Percentiles rank a stretch among this genome's conserved stretches.
These are phyloP conservation scores for Alternaria sp. DNA, from an alignment of 2,329 filamentous ascomycete species.

Conservation along the genomic window DNA sequence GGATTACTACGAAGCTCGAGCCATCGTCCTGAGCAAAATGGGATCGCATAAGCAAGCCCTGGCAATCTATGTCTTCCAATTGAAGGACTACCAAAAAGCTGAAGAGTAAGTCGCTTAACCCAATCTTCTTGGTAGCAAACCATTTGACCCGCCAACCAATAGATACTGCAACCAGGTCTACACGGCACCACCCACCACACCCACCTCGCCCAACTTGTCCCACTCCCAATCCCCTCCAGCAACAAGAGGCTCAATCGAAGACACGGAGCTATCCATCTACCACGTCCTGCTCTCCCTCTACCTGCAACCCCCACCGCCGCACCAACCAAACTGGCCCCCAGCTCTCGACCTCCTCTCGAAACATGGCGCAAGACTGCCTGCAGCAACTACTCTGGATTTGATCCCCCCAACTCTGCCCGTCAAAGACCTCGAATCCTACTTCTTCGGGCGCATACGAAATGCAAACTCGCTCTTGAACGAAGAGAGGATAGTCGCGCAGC, in stretches of 20 bases:
- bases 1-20: conserved; percentile 86
- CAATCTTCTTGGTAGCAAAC: neutral
- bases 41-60: conserved; percentile 93
- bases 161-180: conserved; percentile 86
- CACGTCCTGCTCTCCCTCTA: conserved; percentile 91
- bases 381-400: conserved; percentile 82
- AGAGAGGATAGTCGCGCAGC: conserved; percentile 76
- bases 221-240: conserved; percentile 42
- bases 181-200: conserved; percentile 53
- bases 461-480: conserved; percentile 85
- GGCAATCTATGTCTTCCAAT: conserved; percentile 97
- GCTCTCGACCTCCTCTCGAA: conserved; percentile 89
- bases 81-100: conserved; percentile 85
- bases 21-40: conserved; percentile 93
- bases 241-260: conserved; percentile 56
- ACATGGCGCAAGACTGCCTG: conserved; percentile 90
- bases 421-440: conserved; percentile 84
- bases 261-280: conserved; percentile 81
- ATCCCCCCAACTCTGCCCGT: conserved; percentile 85
- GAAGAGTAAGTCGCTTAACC: conserved; percentile 72
- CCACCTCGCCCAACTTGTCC: conserved; percentile 19
- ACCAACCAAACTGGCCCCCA: conserved; percentile 76
- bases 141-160: neutral
- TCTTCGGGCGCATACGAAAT: conserved; percentile 86
- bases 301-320: conserved; percentile 77